Percentiles rank a stretch among this genome's conserved stretches.
Conservation (phyloP, 2,329 filamentous ascomycete genomes). For the Ceratocystis huliohia region DNA sequence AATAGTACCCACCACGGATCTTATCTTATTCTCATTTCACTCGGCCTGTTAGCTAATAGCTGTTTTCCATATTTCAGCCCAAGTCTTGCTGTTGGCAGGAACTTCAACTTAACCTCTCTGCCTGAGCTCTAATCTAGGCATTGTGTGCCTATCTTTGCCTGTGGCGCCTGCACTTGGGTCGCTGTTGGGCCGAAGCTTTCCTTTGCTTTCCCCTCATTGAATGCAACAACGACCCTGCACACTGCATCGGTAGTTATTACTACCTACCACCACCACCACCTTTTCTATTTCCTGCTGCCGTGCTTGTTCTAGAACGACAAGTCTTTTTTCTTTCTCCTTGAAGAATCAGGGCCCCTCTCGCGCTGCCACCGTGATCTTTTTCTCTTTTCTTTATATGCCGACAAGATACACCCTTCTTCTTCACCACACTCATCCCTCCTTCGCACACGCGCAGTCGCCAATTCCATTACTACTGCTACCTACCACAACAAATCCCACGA, state of each 20-base stretch:
- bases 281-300: neutral
- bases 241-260: slow-evolving; percentile 3
- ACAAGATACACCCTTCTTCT: neutral
- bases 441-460: neutral
- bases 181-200: slow-evolving; percentile 6
- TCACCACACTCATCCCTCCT: neutral
- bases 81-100: neutral
- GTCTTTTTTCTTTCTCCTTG: neutral
- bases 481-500: slow-evolving; percentile 3
- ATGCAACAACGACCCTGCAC: slow-evolving; percentile 1
- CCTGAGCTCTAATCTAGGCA: neutral
- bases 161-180: neutral
- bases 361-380: neutral
- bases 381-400: neutral
- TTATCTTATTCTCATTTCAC: too few relatives aligned
- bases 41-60: neutral
- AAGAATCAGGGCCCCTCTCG: neutral
- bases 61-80: slow-evolving; percentile 4
- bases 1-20: neutral
- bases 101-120: neutral
- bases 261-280: neutral
- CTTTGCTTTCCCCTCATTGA: slow-evolving; percentile 6
- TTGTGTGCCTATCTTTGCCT: slow-evolving; percentile 1
- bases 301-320: neutral
- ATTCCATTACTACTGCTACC: neutral